Conservation (phyloP, 1,139 yeast genomes). For the Zygosaccharomyces sapae region DNA sequence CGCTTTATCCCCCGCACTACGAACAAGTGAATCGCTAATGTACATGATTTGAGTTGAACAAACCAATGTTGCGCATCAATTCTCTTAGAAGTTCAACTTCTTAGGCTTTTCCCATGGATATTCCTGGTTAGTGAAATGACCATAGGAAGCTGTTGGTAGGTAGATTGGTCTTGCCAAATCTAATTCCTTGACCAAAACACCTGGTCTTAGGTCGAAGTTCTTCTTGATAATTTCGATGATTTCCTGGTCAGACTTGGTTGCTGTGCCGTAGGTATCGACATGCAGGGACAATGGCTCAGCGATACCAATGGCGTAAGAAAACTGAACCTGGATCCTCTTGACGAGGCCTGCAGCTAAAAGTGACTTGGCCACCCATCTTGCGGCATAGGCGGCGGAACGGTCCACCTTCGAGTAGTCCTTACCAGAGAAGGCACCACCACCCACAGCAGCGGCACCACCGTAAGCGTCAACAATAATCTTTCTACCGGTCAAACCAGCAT, state of each 20-base stretch:
- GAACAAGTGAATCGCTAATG: slow-evolving; percentile 12
- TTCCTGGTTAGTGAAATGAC: slow-evolving; percentile 99
- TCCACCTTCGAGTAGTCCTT: slow-evolving; percentile 99
- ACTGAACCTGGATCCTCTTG: slow-evolving; percentile 95
- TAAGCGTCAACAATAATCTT: slow-evolving; percentile 98
- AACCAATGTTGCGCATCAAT: slow-evolving; percentile 12
- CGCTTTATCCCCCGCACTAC: not conserved
- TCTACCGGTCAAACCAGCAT: slow-evolving; percentile 99
- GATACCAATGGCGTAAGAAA: slow-evolving; percentile 99
- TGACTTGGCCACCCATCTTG: slow-evolving; percentile 99
- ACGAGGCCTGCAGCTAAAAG: slow-evolving; percentile 92
- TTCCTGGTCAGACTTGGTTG: slow-evolving; percentile 81
- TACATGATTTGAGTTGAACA: slow-evolving; percentile 25
- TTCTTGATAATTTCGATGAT: slow-evolving; percentile 84
- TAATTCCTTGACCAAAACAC: slow-evolving; percentile 94
- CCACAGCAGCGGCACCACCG: slow-evolving; percentile 99
- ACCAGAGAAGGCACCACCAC: slow-evolving; percentile 99
- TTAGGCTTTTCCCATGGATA: slow-evolving; percentile 99
- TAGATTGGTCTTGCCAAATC: slow-evolving; percentile 98
- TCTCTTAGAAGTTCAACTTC: slow-evolving; percentile 63
- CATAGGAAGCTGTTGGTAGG: slow-evolving; percentile 97
- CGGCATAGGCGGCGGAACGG: slow-evolving; percentile 99
- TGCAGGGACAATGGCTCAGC: slow-evolving; percentile 98
- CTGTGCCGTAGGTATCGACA: slow-evolving; percentile 97
- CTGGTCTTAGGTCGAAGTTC: slow-evolving; percentile 99